Percentiles rank a stretch among this genome's conserved stretches.
These are phyloP conservation scores for Abrus precatorius DNA, from an alignment of 306 rosid species.

Conservation along the genomic window DNA sequence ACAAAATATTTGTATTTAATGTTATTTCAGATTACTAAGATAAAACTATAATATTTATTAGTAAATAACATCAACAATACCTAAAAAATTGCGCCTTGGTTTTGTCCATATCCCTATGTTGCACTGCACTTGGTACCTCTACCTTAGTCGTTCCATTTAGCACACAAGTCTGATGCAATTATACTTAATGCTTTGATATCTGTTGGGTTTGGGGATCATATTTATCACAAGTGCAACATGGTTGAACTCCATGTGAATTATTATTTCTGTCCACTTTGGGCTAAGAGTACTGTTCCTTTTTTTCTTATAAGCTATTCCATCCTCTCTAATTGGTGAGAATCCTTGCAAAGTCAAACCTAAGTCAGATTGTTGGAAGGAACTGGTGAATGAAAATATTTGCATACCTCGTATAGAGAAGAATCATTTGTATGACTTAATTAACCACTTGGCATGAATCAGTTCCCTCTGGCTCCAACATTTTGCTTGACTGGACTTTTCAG, in stretches of 20 bases:
- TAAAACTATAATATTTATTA: too few species aligned
- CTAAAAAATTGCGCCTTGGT: too few species aligned
- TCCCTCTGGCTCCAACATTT: background rate
- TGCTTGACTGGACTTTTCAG: background rate
- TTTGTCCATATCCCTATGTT: background rate
- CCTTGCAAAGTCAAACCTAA: background rate
- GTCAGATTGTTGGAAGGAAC: constrained; percentile 2
- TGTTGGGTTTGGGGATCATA: constrained; percentile 8
- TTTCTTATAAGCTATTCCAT: background rate
- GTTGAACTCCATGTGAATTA: background rate
- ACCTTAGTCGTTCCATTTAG: background rate
- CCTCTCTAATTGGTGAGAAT: background rate
- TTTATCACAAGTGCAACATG: constrained; percentile 4
- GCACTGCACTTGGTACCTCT: background rate
- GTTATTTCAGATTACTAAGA: too few species aligned
- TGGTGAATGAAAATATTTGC: background rate
- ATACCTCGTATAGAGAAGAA: background rate
- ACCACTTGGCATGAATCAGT: background rate
- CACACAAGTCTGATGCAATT: background rate
- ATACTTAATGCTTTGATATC: background rate
- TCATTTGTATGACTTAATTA: background rate
- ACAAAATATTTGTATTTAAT: too few species aligned
- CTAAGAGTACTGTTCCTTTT: background rate
- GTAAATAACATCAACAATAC: too few species aligned
- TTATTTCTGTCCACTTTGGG: background rate